phyloP scores from a whole-genome alignment of 148 eudicot species.

The Heliamphora exappendiculata region DNA sequence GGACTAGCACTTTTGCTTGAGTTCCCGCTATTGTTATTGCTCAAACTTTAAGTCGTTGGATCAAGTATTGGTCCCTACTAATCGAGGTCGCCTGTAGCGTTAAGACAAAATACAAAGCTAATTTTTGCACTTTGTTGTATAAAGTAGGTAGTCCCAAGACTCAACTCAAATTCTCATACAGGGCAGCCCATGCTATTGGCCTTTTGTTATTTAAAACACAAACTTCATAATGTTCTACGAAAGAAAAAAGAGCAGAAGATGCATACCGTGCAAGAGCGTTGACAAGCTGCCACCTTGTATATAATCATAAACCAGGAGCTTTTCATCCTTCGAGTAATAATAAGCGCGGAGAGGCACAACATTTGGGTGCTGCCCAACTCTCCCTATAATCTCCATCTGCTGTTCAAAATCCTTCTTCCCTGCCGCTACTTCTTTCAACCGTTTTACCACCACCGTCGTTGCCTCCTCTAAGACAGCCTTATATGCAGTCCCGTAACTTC shows the following conservation, averaged over 20 bases:
- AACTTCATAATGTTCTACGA: not conserved
- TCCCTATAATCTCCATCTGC: constrained; percentile 18
- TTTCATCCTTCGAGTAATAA: constrained; percentile 19
- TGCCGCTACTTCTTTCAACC: constrained; percentile 23
- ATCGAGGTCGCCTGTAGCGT: not conserved
- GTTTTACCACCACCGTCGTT: constrained; percentile 45
- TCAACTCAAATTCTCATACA: not conserved
- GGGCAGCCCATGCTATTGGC: not conserved
- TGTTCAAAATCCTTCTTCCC: constrained; percentile 19
- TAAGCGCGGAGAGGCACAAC: constrained; percentile 13
- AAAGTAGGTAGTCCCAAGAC: constrained; percentile 1
- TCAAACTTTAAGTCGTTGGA: not conserved
- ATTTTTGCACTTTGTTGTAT: not conserved
- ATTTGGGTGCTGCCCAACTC: constrained; percentile 17
- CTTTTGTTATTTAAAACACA: not conserved
- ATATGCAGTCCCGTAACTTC: constrained; percentile 47
- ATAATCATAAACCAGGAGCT: constrained; percentile 18
- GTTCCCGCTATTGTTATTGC: too few species aligned
- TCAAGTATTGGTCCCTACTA: not conserved
- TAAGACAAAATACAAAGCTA: not conserved
- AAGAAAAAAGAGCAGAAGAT: not conserved
- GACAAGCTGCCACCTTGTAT: constrained; percentile 12
- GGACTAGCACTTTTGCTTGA: too few species aligned
- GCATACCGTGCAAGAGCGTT: constrained; percentile 14
- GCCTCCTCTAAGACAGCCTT: constrained; percentile 54